Conservation (phyloP, 2,329 filamentous ascomycete species). For the Aspergillus puulaauensis region DNA sequence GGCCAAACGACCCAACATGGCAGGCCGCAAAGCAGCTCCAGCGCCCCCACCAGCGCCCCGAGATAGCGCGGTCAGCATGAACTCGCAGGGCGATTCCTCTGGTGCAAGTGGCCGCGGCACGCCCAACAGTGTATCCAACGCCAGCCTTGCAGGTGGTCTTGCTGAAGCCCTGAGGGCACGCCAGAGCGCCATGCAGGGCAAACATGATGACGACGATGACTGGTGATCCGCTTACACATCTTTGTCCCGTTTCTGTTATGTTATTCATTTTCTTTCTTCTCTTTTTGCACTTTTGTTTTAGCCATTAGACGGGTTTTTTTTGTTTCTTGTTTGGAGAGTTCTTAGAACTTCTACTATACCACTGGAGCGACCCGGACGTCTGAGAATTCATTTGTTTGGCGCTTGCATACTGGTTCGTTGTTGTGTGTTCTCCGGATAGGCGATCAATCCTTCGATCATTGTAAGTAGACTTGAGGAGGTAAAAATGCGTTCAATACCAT, state of each 20-base stretch:
- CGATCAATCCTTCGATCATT: neutral
- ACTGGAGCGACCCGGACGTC: neutral
- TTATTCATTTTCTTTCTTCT: slow-evolving; percentile 13
- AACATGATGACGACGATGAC: slow-evolving; percentile 61
- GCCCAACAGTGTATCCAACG: slow-evolving; percentile 56
- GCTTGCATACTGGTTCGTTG: slow-evolving; percentile 9
- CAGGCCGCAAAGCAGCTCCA: slow-evolving; percentile 69
- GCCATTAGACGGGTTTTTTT: slow-evolving; percentile 7
- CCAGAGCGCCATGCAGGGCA: slow-evolving; percentile 72
- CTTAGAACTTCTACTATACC: slow-evolving; percentile 6
- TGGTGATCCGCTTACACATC: slow-evolving; percentile 51
- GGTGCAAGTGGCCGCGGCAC: slow-evolving; percentile 68
- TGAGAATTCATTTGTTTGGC: neutral
- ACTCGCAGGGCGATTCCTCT: slow-evolving; percentile 49
- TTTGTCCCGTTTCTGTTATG: slow-evolving; percentile 6
- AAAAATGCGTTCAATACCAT: neutral
- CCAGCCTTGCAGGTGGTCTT: slow-evolving; percentile 70
- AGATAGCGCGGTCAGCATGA: slow-evolving; percentile 59
- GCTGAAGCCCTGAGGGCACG: slow-evolving; percentile 76
- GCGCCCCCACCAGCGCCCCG: slow-evolving; percentile 65
- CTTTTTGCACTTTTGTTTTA: slow-evolving; percentile 18
- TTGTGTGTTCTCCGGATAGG: neutral
- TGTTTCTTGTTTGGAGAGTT: slow-evolving; percentile 10
- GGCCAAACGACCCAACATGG: slow-evolving; percentile 72
- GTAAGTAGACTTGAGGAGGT: slow-evolving; percentile 1